Conservation (phyloP, 139 green algal genomes). For the Chlorella vulgaris region DNA sequence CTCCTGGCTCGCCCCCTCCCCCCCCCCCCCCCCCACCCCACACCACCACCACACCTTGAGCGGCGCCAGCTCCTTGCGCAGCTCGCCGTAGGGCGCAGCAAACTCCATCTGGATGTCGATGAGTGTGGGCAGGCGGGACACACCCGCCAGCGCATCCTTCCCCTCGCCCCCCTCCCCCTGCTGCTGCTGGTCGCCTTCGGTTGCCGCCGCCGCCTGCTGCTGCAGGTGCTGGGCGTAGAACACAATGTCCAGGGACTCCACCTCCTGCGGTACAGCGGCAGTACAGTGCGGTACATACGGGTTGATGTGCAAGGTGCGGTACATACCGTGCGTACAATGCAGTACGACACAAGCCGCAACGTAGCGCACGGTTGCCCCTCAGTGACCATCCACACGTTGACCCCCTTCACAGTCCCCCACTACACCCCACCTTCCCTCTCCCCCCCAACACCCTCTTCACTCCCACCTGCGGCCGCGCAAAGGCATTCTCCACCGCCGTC, state of each 20-base stretch:
- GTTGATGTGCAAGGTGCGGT: too few relatives aligned
- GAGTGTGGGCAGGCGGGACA: constrained; percentile 53
- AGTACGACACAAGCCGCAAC: too few relatives aligned
- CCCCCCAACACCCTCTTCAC: not conserved
- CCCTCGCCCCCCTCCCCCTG: not conserved
- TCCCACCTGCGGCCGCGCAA: constrained; percentile 27
- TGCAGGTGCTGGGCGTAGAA: constrained; percentile 23
- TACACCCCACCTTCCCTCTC: not conserved
- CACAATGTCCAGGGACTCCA: constrained; percentile 48
- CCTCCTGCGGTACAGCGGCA: not conserved
- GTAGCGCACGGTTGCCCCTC: too few relatives aligned
- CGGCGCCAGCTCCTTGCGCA: constrained; percentile 43
- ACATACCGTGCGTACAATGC: too few relatives aligned
- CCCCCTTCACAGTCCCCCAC: not conserved
- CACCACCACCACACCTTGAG: too few relatives aligned
- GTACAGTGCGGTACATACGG: not conserved
- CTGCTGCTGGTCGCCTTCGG: too few relatives aligned
- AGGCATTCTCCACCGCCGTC: constrained; percentile 44
- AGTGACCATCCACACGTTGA: too few relatives aligned
- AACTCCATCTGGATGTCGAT: constrained; percentile 79
- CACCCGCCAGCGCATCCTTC: not conserved
- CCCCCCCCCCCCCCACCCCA: too few relatives aligned
- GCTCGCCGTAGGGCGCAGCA: constrained; percentile 58
- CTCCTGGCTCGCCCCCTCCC: too few relatives aligned
- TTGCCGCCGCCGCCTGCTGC: not conserved